A percentile compares a stretch with the other conserved stretches of the same genome.
Evolutionary conservation across 2,329 filamentous ascomycete species (phyloP).

Genomic region (Trichoderma harzianum): DNA sequence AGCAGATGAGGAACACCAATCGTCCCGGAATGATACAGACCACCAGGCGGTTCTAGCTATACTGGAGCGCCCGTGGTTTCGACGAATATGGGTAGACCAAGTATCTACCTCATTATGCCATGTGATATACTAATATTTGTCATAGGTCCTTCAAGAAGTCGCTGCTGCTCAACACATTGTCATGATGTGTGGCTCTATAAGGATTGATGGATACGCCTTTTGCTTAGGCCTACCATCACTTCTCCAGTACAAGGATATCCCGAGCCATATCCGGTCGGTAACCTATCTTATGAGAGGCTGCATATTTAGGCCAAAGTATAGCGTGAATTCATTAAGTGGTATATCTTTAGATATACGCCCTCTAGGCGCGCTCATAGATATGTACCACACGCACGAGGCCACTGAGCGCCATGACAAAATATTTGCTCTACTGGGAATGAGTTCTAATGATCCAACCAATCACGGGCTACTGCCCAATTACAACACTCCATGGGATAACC

Average conservation of each 20-base stretch:
- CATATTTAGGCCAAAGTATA: slow-evolving; percentile 4
- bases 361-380: slow-evolving; percentile 12
- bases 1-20: not conserved
- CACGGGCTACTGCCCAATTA: not conserved
- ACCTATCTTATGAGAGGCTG: slow-evolving; percentile 13
- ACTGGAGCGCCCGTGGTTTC: slow-evolving; percentile 7
- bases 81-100: not conserved
- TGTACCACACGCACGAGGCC: slow-evolving; percentile 18
- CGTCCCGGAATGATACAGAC: not conserved
- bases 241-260: not conserved
- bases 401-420: slow-evolving; percentile 25
- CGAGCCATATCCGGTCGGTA: not conserved
- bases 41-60: not conserved
- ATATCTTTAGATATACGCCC: slow-evolving; percentile 25
- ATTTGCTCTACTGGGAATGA: slow-evolving; percentile 24
- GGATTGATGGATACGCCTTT: slow-evolving; percentile 17
- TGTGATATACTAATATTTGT: not conserved
- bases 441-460: not conserved
- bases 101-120: fast-evolving
- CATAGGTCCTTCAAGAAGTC: slow-evolving; percentile 18
- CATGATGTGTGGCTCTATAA: slow-evolving; percentile 6
- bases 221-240: slow-evolving; percentile 9
- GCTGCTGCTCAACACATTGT: slow-evolving; percentile 19
- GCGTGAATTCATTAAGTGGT: not conserved
- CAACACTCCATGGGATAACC: not conserved